Evolutionary conservation across 371 early-diverging fungal species (phyloP).

Genomic region (Circinella minor): DNA sequence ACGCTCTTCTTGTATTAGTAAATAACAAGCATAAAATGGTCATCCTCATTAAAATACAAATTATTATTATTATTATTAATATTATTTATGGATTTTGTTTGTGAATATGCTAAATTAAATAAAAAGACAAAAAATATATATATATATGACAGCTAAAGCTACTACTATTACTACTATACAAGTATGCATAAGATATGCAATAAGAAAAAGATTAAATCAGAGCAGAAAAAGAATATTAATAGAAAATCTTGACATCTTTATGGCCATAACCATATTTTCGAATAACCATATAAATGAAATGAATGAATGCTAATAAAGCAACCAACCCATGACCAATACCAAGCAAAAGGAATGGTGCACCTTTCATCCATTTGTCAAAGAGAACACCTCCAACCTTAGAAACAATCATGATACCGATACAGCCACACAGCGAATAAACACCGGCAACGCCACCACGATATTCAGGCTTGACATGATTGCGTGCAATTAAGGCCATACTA

Average conservation of each 20-base stretch:
- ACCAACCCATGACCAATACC: slow-evolving; percentile 55
- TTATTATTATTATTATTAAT: too few relatives aligned
- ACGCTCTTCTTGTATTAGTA: too few relatives aligned
- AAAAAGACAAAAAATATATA: too few relatives aligned
- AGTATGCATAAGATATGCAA: too few relatives aligned
- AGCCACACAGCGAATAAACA: slow-evolving; percentile 72
- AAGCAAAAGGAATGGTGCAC: slow-evolving; percentile 67
- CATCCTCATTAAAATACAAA: too few relatives aligned
- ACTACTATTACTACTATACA: too few relatives aligned
- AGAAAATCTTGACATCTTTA: not conserved
- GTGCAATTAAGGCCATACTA: slow-evolving; percentile 69
- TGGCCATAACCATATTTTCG: not conserved
- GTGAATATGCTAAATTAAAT: too few relatives aligned
- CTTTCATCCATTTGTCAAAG: slow-evolving; percentile 66
- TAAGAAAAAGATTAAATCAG: too few relatives aligned
- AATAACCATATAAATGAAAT: not conserved
- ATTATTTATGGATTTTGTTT: too few relatives aligned
- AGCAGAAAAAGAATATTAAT: not conserved
- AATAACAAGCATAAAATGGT: too few relatives aligned
- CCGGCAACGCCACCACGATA: slow-evolving; percentile 75
- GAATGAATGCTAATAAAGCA: slow-evolving; percentile 13
- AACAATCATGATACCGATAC: slow-evolving; percentile 47
- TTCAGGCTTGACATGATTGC: slow-evolving; percentile 50
- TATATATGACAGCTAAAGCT: too few relatives aligned
- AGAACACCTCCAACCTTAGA: slow-evolving; percentile 65